A percentile compares a stretch with the other conserved stretches of the same genome.
These are phyloP conservation scores for Cephalotrichum gorgonifer DNA, from an alignment of 2,329 filamentous ascomycete species.

Conservation along the genomic window DNA sequence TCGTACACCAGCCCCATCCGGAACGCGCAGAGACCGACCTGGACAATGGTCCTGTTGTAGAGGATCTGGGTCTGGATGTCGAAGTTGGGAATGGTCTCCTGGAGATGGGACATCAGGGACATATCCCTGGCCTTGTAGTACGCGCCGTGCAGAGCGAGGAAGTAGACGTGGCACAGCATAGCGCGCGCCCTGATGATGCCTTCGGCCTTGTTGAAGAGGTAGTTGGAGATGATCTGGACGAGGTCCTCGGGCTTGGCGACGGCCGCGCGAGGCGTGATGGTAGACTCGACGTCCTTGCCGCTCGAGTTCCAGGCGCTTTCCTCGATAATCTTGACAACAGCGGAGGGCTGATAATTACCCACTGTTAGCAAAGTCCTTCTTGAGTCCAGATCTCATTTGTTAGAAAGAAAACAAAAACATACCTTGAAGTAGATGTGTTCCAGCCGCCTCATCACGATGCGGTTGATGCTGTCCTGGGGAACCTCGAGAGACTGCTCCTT, in stretches of 20 bases:
- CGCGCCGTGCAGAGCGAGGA: slow-evolving; percentile 91
- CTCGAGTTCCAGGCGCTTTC: slow-evolving; percentile 86
- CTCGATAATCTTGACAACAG: slow-evolving; percentile 88
- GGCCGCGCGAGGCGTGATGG: slow-evolving; percentile 64
- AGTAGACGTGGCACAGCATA: slow-evolving; percentile 98
- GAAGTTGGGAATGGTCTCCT: slow-evolving; percentile 94
- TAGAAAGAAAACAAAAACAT: slow-evolving; percentile 13
- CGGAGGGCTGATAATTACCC: slow-evolving; percentile 53
- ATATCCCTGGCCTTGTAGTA: slow-evolving; percentile 98
- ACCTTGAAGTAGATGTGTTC: slow-evolving; percentile 99
- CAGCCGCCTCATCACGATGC: slow-evolving; percentile 83
- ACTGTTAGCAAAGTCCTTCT: slow-evolving; percentile 5
- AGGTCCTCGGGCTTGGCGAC: slow-evolving; percentile 62
- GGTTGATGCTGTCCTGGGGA: slow-evolving; percentile 81
- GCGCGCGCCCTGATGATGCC: slow-evolving; percentile 92
- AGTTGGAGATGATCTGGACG: slow-evolving; percentile 82
- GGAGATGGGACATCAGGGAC: slow-evolving; percentile 99
- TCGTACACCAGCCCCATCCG: slow-evolving; percentile 94
- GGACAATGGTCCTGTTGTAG: slow-evolving; percentile 95
- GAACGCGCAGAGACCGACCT: slow-evolving; percentile 97
- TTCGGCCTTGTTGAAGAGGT: slow-evolving; percentile 88
- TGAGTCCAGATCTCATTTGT: slow-evolving; percentile 1
- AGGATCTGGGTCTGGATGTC: slow-evolving; percentile 96
- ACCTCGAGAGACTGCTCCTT: slow-evolving; percentile 61
- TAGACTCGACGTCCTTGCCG: slow-evolving; percentile 59